Percentiles rank a stretch among this genome's conserved stretches.
These are phyloP conservation scores for Chenopodium berlandieri DNA, from an alignment of 148 eudicot species.

Conservation along the genomic window DNA sequence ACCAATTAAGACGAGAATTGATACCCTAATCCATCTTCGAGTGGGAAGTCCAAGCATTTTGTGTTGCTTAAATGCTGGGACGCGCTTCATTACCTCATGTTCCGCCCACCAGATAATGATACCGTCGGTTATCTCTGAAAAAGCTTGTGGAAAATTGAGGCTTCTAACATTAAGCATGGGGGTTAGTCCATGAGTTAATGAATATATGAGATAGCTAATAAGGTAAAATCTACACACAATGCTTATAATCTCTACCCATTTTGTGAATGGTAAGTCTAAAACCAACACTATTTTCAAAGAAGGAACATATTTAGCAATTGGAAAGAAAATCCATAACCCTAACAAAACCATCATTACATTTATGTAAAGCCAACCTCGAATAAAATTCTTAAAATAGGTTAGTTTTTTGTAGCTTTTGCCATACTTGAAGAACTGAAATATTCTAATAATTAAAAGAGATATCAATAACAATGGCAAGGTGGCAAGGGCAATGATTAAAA, in stretches of 20 bases:
- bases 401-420: not conserved
- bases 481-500: not conserved
- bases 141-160: not conserved
- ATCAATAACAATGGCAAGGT: not conserved
- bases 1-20: constrained; percentile 12
- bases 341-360: constrained; percentile 1
- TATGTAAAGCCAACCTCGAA: constrained; percentile 12
- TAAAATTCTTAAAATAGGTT: not conserved
- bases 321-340: constrained; percentile 6
- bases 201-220: not conserved
- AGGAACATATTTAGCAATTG: constrained; percentile 10
- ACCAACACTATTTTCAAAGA: not conserved
- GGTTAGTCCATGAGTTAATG: not conserved
- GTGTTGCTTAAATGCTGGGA: constrained; percentile 2
- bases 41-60: constrained; percentile 8
- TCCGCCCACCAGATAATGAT: constrained; percentile 16
- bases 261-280: constrained; percentile 1
- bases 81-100: not conserved
- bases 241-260: constrained; percentile 15
- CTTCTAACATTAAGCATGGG: not conserved
- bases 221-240: constrained; percentile 9
- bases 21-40: constrained; percentile 11
- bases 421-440: constrained; percentile 3
- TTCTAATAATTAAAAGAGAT: not conserved
- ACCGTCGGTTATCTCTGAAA: constrained; percentile 1